Conservation (phyloP, 192 early-diverging fungal genomes). For the Podila clonocystis region DNA sequence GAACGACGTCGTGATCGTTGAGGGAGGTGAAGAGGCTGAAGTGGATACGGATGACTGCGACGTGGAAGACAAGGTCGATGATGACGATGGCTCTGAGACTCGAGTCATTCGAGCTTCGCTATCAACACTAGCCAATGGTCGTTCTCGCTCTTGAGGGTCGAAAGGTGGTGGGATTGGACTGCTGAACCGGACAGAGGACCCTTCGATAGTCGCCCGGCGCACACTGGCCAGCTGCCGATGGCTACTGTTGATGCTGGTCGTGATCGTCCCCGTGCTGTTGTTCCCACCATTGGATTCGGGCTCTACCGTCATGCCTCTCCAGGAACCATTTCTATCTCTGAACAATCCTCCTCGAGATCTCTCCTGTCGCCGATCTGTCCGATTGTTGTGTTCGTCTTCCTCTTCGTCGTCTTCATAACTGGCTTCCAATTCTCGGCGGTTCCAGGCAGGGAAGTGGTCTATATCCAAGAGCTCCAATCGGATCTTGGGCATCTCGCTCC, state of each 20-base stretch:
- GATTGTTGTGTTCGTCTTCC: not conserved
- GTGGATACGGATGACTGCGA: not conserved
- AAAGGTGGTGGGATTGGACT: not conserved
- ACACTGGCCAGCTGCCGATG: not conserved
- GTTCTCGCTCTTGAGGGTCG: not conserved
- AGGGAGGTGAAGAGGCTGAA: not conserved
- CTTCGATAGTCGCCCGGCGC: not conserved
- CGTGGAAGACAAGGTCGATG: not conserved
- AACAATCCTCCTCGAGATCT: not conserved
- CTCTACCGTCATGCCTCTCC: not conserved
- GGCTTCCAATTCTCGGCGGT: constrained; percentile 21
- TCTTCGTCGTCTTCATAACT: constrained; percentile 25
- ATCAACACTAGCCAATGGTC: not conserved
- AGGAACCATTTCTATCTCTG: not conserved
- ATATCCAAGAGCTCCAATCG: constrained; percentile 34
- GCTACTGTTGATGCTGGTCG: not conserved
- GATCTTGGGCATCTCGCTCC: constrained; percentile 36
- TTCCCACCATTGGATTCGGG: not conserved
- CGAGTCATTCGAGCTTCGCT: not conserved
- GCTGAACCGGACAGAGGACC: not conserved
- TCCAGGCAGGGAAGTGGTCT: constrained; percentile 23
- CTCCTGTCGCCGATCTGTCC: not conserved
- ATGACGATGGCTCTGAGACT: not conserved
- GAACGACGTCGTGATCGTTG: not conserved
- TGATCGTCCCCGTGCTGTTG: not conserved